Evolutionary conservation across 2,329 filamentous ascomycete species (phyloP), one percentile per base, ranked within the genome.

Genomic region (Pseudogymnoascus verrucosus): DNA sequence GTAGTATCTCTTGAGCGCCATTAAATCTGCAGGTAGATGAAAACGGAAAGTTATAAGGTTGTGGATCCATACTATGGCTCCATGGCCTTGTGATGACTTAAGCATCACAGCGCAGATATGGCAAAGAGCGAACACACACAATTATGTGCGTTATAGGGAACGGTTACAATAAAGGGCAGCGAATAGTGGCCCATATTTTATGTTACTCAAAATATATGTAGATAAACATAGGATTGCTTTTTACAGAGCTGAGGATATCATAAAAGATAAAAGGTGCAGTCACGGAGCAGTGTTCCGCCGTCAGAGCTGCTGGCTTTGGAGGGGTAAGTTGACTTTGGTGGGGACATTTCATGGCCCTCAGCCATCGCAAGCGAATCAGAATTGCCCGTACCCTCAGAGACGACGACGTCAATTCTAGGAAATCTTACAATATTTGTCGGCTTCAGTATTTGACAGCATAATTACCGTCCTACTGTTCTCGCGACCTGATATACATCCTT

Each of bases 31-130:
- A 57, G 16, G 51, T 34, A 34, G 51, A 57, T 57, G 28, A 57
- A 57, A 57, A 57, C 51, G 51, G 51, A 57, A 57, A 34, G 51
- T 34, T 57, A 57, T 57, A 57, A 36, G 51, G 51, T 57, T 57
- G 51, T 57, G 51, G 51, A 57, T 57, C 47, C 28, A 21, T 57
- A 57, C 51, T 57, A 34, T 57, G 51, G 28, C n/a, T 36, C 51
- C 6, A 19, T 57, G 51, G 26, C 34, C 28, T 54, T 57, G 51
- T 57, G 51, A 57, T 57, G 51, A 57, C 28, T 57, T 57, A 36
- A 57, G 16, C 28, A 34, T 21, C 51, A 57, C 51, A 21, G 8
- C 51, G 51, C 51, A 57, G 10, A 57, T 21, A 57, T 34, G 28
- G 28, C 28, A 2, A 57, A 34, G 16, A 16, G 51, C 16, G 26